These are phyloP conservation scores for Flaveria floridana DNA, from an alignment of 140 eudicot genomes.

Conservation along the genomic window DNA sequence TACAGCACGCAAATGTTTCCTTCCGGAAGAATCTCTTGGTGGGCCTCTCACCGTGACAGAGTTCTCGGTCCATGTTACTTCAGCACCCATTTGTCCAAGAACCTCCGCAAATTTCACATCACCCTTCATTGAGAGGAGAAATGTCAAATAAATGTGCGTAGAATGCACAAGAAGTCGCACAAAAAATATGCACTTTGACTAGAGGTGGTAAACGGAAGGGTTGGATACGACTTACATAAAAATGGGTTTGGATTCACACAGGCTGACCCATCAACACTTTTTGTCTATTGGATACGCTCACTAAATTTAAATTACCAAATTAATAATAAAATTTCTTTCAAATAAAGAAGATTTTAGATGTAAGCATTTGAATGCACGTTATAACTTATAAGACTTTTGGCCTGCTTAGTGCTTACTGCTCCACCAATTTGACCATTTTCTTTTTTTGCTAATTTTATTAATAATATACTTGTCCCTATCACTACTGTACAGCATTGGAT, in stretches of 20 bases:
- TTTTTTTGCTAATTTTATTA: no score
- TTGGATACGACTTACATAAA: not conserved
- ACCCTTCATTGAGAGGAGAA: conserved; percentile 50
- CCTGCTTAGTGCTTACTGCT: no score
- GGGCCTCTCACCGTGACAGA: conserved; percentile 93
- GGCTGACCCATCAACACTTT: not conserved
- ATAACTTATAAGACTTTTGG: no score
- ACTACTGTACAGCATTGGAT: no score
- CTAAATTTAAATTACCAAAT: not conserved
- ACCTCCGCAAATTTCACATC: conserved; percentile 97
- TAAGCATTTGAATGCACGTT: not conserved
- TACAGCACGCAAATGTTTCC: conserved; percentile 67
- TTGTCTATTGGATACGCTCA: not conserved
- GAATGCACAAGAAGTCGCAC: not conserved
- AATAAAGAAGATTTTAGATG: not conserved
- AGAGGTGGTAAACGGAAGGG: not conserved
- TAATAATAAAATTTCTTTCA: not conserved
- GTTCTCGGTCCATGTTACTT: conserved; percentile 91
- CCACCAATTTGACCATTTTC: no score
- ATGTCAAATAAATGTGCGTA: not conserved
- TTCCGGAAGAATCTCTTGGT: conserved; percentile 62
- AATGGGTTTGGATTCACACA: not conserved
- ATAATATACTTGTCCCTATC: no score
- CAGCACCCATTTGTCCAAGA: conserved; percentile 95
- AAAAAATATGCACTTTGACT: not conserved